Conservation (phyloP, 495 filamentous ascomycete genomes). For the Aspergillus bridgeri region DNA sequence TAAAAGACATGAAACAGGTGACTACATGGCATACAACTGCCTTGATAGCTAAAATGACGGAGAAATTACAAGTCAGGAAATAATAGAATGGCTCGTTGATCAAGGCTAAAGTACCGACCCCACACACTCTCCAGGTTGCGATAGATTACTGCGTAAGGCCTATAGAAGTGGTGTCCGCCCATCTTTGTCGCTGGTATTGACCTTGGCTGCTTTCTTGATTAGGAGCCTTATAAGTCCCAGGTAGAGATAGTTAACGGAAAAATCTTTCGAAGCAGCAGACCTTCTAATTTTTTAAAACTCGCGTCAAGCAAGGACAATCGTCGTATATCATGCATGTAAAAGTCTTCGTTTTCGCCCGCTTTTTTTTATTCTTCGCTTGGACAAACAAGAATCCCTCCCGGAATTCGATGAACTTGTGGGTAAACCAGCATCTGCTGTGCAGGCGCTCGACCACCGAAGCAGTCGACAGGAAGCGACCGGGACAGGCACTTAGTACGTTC, state of each 20-base stretch:
- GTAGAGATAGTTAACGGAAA: slow-evolving; percentile 1
- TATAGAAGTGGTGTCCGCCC: too few relatives aligned
- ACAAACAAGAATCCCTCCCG: background rate
- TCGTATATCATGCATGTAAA: background rate
- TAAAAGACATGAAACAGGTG: too few relatives aligned
- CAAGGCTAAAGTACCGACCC: too few relatives aligned
- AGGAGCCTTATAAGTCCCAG: too few relatives aligned
- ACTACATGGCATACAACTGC: too few relatives aligned
- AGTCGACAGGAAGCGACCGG: background rate
- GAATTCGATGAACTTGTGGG: slow-evolving; percentile 3
- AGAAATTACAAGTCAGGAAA: too few relatives aligned
- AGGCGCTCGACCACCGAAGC: background rate
- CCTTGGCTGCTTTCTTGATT: too few relatives aligned
- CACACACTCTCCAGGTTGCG: too few relatives aligned
- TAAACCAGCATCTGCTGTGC: background rate
- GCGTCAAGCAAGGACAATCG: background rate
- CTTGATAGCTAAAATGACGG: too few relatives aligned
- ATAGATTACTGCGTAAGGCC: too few relatives aligned
- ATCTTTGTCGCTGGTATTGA: too few relatives aligned
- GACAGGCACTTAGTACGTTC: slow-evolving; percentile 15
- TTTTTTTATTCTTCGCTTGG: background rate
- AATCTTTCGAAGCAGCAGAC: slow-evolving; percentile 11
- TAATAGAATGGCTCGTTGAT: too few relatives aligned
- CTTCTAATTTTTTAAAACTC: slow-evolving; percentile 17
- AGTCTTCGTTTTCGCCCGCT: background rate